These are phyloP conservation scores for Aegilops speltoides DNA, from an alignment of 176 grass and related monocot species.

Conservation along the genomic window DNA sequence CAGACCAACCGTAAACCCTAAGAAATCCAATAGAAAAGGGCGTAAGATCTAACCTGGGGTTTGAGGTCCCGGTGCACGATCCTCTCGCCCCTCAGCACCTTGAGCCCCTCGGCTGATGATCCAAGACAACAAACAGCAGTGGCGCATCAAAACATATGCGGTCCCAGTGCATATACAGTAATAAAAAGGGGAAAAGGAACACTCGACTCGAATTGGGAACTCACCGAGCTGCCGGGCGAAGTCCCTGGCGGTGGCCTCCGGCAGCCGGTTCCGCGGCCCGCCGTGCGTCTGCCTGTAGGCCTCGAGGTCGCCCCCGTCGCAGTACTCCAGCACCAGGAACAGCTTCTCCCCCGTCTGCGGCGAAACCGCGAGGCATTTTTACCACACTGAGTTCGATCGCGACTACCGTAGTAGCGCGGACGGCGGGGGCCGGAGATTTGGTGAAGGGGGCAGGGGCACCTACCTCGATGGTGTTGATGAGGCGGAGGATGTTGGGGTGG, in stretches of 20 bases:
- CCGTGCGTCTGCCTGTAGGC: constrained; percentile 29
- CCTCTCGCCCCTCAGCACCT: constrained; percentile 43
- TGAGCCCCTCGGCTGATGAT: constrained; percentile 56
- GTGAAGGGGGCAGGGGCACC: neutral
- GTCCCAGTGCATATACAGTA: neutral
- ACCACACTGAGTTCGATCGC: neutral
- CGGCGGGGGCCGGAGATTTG: neutral
- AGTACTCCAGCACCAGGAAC: constrained; percentile 67
- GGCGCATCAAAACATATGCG: neutral
- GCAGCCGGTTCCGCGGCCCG: constrained; percentile 33
- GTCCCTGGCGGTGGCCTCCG: constrained; percentile 44
- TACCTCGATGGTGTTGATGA: constrained; percentile 59
- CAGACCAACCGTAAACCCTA: neutral
- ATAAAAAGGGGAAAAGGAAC: neutral
- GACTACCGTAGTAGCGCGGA: neutral
- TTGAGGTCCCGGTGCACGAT: constrained; percentile 83
- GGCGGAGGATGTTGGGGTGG: constrained; percentile 70
- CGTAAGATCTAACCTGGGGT: constrained; percentile 46
- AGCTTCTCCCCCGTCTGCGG: constrained; percentile 46
- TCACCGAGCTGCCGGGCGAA: constrained; percentile 62
- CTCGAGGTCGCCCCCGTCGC: constrained; percentile 62
- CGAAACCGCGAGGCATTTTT: neutral
- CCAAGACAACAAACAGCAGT: neutral
- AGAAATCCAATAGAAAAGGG: neutral
- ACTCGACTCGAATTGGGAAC: neutral